Evolutionary conservation across 2,329 filamentous ascomycete genomes (phyloP), one percentile per base, ranked within the genome.

Genomic region (Trichoderma sp.): DNA sequence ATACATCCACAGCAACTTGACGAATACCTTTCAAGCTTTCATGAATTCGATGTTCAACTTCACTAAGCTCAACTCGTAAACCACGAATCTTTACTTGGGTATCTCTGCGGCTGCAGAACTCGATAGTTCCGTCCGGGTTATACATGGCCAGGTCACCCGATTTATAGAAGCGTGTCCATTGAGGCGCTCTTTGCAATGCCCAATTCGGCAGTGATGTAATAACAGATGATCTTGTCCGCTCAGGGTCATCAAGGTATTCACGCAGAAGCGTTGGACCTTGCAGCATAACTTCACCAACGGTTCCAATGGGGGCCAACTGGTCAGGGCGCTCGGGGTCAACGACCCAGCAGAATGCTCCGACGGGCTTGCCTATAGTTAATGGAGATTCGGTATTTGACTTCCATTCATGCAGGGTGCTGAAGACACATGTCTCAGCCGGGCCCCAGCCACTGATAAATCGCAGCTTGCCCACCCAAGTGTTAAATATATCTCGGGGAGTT

Each of bases 61-160:
- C 71, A 5, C 41, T 50, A 24, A 74, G 71, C 6, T 74, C 71
- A 38, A 74, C 41, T 2, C 71, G 71, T 21, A 74, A 59, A 21
- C 71, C 71, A 3, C 71, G 71, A 29, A 74, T 74, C 16, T 74
- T 74, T 24, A 74, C 63, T 29, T 74, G 71, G 9, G 71, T 74
- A 74, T 74, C 71, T 18, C 45, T 74, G 29, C 71, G 71, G 18
- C 62, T 67, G 6, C 60, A 65, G 41, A 74, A 74, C 31, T 74
- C 71, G 16, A 74, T 67, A 12, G 60, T 67, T 33, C 71, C 77
- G 12, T 76, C 75, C 0, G 80, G 79, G 50, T 84, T 80, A 27
- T 87, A 87, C 66, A 66, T 80, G 78, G 4, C 81, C 85, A 18
- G 88, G 76, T 89, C 87, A 7, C 87, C 87, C 1, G 87, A 87